Percentiles rank a stretch among this genome's conserved stretches.
These are phyloP conservation scores for Taxillus chinensis DNA, from an alignment of 164 flowering plant genomes.

Conservation along the genomic window DNA sequence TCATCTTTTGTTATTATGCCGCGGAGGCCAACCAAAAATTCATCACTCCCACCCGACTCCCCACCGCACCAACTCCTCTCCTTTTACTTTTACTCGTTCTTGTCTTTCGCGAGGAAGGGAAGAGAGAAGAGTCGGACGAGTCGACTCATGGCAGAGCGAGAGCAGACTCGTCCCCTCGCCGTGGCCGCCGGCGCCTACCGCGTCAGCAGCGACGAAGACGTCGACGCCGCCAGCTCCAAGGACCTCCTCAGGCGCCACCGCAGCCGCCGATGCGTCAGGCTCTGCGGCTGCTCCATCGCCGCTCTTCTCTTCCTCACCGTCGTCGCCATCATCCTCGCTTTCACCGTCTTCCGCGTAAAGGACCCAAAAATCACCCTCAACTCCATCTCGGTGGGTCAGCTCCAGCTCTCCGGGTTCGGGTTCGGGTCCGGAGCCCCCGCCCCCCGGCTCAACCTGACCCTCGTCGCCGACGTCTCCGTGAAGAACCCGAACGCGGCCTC, in stretches of 20 bases:
- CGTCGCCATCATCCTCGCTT: slow-evolving; percentile 19
- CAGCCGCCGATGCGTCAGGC: slow-evolving; percentile 19
- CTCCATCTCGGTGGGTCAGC: slow-evolving; percentile 14
- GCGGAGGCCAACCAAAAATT: no score
- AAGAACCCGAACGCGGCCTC: slow-evolving; percentile 35
- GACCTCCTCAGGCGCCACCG: slow-evolving; percentile 4
- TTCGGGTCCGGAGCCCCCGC: background rate
- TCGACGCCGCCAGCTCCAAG: background rate
- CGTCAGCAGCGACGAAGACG: slow-evolving; percentile 3
- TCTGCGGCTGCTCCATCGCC: slow-evolving; percentile 33
- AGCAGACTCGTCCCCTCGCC: background rate
- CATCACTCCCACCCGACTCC: no score
- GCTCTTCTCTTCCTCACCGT: slow-evolving; percentile 14
- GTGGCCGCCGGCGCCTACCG: background rate
- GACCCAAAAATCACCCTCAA: slow-evolving; percentile 28
- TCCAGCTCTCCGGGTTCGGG: slow-evolving; percentile 5
- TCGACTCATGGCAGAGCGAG: background rate
- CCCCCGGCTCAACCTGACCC: slow-evolving; percentile 6
- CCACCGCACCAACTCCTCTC: no score
- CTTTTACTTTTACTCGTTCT: no score
- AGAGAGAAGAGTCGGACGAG: no score
- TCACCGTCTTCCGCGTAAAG: slow-evolving; percentile 36
- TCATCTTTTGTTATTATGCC: no score
- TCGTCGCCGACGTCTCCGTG: slow-evolving; percentile 14
- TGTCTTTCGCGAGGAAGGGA: no score